Evolutionary conservation across 352 stramenopile genomes (phyloP), one percentile per base, ranked within the genome.

Genomic region (Blastocystis hominis): DNA sequence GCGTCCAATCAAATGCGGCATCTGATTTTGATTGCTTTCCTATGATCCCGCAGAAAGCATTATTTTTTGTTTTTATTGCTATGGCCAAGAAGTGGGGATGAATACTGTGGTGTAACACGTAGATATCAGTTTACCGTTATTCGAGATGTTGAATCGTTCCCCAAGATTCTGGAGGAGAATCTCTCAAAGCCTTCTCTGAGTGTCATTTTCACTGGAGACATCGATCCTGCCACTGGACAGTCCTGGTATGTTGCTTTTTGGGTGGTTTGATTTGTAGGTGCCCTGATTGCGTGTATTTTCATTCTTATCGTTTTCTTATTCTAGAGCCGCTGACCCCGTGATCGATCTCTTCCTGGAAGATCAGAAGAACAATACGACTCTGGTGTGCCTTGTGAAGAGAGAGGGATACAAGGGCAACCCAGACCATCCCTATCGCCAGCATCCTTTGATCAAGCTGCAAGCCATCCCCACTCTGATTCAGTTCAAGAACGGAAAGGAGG

Each of bases 81-180:
- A 88, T 88, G 72, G 72, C 66, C 56, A 86, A 86, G 54, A 86
- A 88, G 50, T 88, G 36, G 36, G 40, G 5, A 40, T 42, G n/a
- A 24, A 6, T 9, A 42, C 5, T 75, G 24, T 1, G 2, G 40
- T 42, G 9, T 76, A 30, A 47, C 7, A 20, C 2, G 1, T 72
- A 88, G 68, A 10, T 80, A 87, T 20, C 13, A 80, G n/a, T 86
- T 88, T 87, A 86, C 76, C n/a, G 76, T 86, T 36, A 56, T 86
- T 76, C 59, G 76, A 30, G 63, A 86, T 86, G 63, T 76, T 77
- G 76, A 72, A 17, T 61, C 59, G 7, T 86, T 86, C 76, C 59
- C 76, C 24, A 62, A 70, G n/a, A 50, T 76, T 77, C 46, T 86
- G 20, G 54, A 86, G 47, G 76, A 72, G 70, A 80, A 80, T 76